Conservation (phyloP, 2,329 filamentous ascomycete genomes). For the Epicoccum sorghinum region DNA sequence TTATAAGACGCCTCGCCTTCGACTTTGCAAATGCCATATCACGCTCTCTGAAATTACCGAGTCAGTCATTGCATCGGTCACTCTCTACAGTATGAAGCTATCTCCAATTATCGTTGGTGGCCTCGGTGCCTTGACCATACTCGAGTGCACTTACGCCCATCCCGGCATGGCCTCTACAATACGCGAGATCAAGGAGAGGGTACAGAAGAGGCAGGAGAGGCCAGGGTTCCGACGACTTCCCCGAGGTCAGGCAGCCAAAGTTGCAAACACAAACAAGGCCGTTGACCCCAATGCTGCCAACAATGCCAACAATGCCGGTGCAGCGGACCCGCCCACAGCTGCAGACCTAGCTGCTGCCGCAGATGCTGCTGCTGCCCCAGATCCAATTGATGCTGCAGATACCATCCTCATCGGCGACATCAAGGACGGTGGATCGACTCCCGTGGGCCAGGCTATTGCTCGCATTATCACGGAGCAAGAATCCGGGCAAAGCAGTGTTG, state of each 20-base stretch:
- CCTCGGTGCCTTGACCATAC: conserved; percentile 17
- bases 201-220: neutral
- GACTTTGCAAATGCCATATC: neutral
- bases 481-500: conserved; percentile 13
- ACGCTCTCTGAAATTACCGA: neutral
- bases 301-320: too few species aligned
- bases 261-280: neutral
- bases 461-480: conserved; percentile 27
- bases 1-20: neutral
- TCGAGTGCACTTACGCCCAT: conserved; percentile 24
- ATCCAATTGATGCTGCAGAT: conserved; percentile 5
- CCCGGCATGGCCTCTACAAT: conserved; percentile 24
- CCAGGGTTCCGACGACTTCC: neutral
- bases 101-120: conserved; percentile 17
- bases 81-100: conserved; percentile 23
- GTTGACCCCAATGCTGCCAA: conserved; percentile 14
- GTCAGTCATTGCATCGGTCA: neutral
- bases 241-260: neutral
- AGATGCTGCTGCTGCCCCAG: neutral
- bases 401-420: conserved; percentile 35
- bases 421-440: conserved; percentile 20
- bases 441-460: conserved; percentile 25
- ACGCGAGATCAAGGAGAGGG: conserved; percentile 7
- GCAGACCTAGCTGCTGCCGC: too few species aligned
- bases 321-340: too few species aligned